These are phyloP conservation scores for Xylaria nigripes DNA, from an alignment of 495 filamentous ascomycete species.

Conservation along the genomic window DNA sequence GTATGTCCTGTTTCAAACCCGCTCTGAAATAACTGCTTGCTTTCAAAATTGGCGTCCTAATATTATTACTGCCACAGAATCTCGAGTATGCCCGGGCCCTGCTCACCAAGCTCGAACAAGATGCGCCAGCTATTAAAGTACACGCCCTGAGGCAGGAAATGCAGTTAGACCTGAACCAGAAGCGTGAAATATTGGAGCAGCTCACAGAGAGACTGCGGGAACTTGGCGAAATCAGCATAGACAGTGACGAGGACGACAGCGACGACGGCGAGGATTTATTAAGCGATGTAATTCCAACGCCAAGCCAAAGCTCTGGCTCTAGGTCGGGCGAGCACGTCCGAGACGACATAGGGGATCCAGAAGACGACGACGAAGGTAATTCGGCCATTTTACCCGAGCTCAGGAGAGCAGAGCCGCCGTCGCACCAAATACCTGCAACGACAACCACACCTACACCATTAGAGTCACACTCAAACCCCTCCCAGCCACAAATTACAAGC, in stretches of 20 bases:
- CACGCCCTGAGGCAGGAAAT: constrained; percentile 55
- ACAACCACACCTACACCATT: constrained; percentile 12
- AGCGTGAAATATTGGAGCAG: constrained; percentile 51
- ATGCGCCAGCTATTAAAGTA: constrained; percentile 55
- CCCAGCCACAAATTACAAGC: background rate
- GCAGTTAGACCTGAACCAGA: constrained; percentile 57
- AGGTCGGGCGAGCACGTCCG: constrained; percentile 23
- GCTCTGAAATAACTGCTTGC: background rate
- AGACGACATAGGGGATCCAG: constrained; percentile 3
- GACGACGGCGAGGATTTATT: constrained; percentile 45
- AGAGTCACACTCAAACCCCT: background rate
- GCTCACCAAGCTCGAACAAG: constrained; percentile 69
- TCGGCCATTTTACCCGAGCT: constrained; percentile 10
- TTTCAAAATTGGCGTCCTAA: background rate
- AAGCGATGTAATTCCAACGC: constrained; percentile 38
- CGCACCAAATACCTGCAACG: constrained; percentile 1
- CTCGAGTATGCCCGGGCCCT: constrained; percentile 70
- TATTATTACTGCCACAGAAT: constrained; percentile 43
- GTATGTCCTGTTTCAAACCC: constrained; percentile 36
- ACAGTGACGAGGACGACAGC: constrained; percentile 34
- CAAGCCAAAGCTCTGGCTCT: constrained; percentile 41
- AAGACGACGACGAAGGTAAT: constrained; percentile 11
- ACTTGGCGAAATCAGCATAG: constrained; percentile 48
- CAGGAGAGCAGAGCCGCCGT: background rate
- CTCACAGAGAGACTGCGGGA: constrained; percentile 55